Conservation (phyloP, 176 grass and related monocot genomes). For the Phoenix dactylifera region DNA sequence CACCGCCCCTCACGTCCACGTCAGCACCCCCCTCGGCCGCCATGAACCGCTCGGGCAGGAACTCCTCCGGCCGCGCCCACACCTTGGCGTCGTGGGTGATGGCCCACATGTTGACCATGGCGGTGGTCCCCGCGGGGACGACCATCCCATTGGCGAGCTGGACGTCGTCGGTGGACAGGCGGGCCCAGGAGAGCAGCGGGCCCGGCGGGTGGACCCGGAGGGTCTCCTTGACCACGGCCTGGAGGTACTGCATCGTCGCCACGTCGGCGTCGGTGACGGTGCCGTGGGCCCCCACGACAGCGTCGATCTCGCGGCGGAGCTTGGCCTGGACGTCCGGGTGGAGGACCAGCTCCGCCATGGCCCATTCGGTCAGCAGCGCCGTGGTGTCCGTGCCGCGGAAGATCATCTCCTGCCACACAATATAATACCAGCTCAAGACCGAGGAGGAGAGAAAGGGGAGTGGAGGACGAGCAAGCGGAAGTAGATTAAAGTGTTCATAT, state of each 20-base stretch:
- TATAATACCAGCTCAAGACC: too few relatives aligned
- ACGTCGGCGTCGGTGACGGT: constrained; percentile 40
- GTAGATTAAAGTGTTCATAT: too few relatives aligned
- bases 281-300: background rate
- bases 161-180: constrained; percentile 61
- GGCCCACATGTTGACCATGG: constrained; percentile 91
- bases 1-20: constrained; percentile 71
- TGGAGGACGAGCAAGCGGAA: too few relatives aligned
- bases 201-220: constrained; percentile 56
- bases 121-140: constrained; percentile 54
- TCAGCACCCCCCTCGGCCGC: constrained; percentile 39
- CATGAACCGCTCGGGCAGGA: constrained; percentile 46
- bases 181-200: constrained; percentile 78
- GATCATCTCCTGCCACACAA: constrained; percentile 60
- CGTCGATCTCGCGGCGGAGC: constrained; percentile 42
- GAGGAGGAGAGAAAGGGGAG: too few relatives aligned
- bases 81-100: constrained; percentile 58
- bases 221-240: constrained; percentile 71
- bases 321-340: constrained; percentile 42
- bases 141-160: constrained; percentile 62
- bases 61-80: constrained; percentile 37
- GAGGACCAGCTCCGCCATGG: constrained; percentile 61
- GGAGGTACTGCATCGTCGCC: constrained; percentile 50
- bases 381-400: constrained; percentile 83
- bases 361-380: constrained; percentile 71